These are phyloP conservation scores for Boletellus sp. DNA, from an alignment of 768 basidiomycete species.

Conservation along the genomic window DNA sequence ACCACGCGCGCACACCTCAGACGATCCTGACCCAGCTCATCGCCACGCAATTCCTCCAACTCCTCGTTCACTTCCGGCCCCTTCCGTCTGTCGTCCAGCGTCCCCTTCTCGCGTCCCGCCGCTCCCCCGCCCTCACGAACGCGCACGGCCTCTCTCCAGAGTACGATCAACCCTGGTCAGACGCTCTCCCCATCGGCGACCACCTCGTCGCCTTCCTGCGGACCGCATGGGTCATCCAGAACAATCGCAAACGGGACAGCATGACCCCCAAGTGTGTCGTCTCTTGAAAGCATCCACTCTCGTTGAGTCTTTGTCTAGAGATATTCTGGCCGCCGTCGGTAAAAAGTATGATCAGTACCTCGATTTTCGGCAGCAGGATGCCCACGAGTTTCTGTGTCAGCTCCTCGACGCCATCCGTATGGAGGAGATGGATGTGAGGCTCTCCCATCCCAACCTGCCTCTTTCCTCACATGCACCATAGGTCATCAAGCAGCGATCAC, in stretches of 20 bases:
- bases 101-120: conserved; percentile 39
- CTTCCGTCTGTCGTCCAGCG: conserved; percentile 41
- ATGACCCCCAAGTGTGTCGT: conserved; percentile 65
- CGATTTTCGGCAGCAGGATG: conserved; percentile 94
- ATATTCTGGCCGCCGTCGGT: conserved; percentile 63
- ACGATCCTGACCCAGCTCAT: conserved; percentile 47
- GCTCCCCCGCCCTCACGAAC: conserved; percentile 62
- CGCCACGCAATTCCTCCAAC: conserved; percentile 58
- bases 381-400: conserved; percentile 89
- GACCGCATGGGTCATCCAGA: conserved; percentile 63
- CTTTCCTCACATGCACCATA: conserved; percentile 28
- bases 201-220: conserved; percentile 58
- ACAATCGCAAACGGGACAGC: conserved; percentile 44
- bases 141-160: conserved; percentile 51
- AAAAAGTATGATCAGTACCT: conserved; percentile 92
- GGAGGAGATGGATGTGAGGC: conserved; percentile 85
- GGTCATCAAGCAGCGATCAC: conserved; percentile 70
- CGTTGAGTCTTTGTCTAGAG: conserved; percentile 35
- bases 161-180: conserved; percentile 50
- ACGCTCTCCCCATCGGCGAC: conserved; percentile 69
- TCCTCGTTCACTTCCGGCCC: conserved; percentile 53
- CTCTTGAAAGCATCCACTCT: neutral
- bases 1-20: neutral
- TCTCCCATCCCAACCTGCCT: neutral
- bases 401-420: conserved; percentile 89